Conservation (phyloP, 768 basidiomycete genomes). For the Tulasnella sp. region DNA sequence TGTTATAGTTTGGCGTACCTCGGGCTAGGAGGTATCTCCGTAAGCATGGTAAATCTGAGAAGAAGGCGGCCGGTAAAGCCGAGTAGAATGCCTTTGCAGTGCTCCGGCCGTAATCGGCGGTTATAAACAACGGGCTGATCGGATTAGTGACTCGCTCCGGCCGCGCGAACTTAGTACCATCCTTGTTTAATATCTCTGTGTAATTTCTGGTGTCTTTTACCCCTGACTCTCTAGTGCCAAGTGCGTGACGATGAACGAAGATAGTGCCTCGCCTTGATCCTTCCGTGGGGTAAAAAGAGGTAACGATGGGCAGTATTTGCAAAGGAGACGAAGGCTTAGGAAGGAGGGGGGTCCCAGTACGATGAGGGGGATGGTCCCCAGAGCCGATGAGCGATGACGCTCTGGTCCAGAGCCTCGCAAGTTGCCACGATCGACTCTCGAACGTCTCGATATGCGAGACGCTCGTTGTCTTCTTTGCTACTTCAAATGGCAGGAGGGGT, state of each 20-base stretch:
- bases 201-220: neutral
- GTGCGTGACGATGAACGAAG: neutral
- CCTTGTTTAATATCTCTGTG: constrained; percentile 7
- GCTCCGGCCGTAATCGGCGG: neutral
- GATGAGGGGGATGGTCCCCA: neutral
- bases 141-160: neutral
- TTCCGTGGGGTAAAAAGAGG: neutral
- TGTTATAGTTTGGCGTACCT: constrained; percentile 61
- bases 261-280: neutral
- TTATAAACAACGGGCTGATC: neutral
- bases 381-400: neutral
- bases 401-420: neutral
- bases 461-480: neutral
- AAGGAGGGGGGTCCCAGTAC: neutral
- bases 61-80: constrained; percentile 18
- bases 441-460: neutral
- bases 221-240: neutral
- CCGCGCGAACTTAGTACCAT: neutral
- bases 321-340: neutral
- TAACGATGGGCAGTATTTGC: neutral
- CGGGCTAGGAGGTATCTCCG: constrained; percentile 51
- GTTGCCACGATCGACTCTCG: neutral
- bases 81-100: constrained; percentile 1
- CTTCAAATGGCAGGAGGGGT: neutral
- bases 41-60: constrained; percentile 35